A percentile compares a stretch with the other conserved stretches of the same genome.
These are phyloP conservation scores for Mimosa bimucronata DNA, from an alignment of 306 rosid genomes.

Conservation along the genomic window DNA sequence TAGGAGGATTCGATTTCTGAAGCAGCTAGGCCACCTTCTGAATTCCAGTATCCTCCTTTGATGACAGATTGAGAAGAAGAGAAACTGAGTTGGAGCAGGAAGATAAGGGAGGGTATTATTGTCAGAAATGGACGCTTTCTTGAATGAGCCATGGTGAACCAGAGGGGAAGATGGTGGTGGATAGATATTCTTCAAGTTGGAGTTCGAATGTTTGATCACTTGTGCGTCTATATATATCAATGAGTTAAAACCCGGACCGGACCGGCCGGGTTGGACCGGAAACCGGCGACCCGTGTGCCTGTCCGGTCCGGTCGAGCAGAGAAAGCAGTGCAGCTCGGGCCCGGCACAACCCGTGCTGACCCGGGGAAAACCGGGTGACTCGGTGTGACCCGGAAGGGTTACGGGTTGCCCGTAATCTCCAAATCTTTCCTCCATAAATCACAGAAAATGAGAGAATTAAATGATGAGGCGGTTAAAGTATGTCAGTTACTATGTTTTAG, in stretches of 20 bases:
- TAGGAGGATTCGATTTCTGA: conserved; percentile 51
- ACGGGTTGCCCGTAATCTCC: too few relatives aligned
- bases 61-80: conserved; percentile 39
- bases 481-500: too few relatives aligned
- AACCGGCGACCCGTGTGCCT: too few relatives aligned
- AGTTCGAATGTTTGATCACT: background rate
- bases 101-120: conserved; percentile 15
- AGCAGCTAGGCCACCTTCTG: conserved; percentile 39
- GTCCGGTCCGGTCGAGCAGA: too few relatives aligned
- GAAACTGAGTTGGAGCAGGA: conserved; percentile 36
- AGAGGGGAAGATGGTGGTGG: background rate
- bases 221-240: too few relatives aligned
- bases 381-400: too few relatives aligned
- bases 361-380: too few relatives aligned
- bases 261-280: too few relatives aligned
- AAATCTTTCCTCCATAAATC: too few relatives aligned
- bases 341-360: too few relatives aligned
- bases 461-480: background rate
- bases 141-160: background rate
- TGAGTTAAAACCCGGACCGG: too few relatives aligned
- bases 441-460: background rate
- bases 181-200: background rate
- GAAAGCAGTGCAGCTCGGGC: too few relatives aligned
- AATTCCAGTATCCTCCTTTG: conserved; percentile 63
- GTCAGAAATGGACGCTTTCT: conserved; percentile 1